Conservation (phyloP, 2,329 filamentous ascomycete genomes). For the Bertia moriformis region DNA sequence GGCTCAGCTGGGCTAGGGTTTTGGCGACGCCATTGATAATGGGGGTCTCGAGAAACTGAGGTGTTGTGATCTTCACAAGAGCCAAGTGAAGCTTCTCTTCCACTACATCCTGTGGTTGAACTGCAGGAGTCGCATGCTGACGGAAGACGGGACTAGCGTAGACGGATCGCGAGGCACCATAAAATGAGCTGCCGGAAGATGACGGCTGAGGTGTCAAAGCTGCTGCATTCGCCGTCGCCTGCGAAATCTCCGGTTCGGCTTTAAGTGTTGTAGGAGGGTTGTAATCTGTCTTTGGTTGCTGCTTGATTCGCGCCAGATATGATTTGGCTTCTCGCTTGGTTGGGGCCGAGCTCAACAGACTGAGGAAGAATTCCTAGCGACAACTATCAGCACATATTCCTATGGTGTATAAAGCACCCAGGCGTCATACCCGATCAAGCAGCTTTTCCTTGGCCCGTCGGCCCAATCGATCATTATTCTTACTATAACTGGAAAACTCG, state of each 20-base stretch:
- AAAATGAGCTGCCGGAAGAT: not conserved
- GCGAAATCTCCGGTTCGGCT: constrained; percentile 14
- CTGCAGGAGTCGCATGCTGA: constrained; percentile 27
- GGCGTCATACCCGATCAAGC: constrained; percentile 1
- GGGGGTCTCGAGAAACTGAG: constrained; percentile 54
- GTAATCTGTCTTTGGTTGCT: constrained; percentile 16
- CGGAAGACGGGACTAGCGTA: constrained; percentile 2
- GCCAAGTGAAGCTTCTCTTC: constrained; percentile 53
- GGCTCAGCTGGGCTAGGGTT: constrained; percentile 70
- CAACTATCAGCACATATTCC: too few species aligned
- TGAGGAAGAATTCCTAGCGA: constrained; percentile 78
- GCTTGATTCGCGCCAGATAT: constrained; percentile 75
- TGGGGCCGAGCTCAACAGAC: constrained; percentile 72
- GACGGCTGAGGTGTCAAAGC: constrained; percentile 1
- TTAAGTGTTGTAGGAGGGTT: too few species aligned
- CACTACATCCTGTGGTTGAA: constrained; percentile 18
- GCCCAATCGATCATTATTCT: not conserved
- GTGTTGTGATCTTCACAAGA: constrained; percentile 67
- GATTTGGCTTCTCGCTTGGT: constrained; percentile 86
- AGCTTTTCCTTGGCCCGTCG: not conserved
- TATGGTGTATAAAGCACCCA: too few species aligned
- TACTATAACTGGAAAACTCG: not conserved
- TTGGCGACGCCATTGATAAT: constrained; percentile 64
- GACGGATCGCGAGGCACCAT: not conserved
- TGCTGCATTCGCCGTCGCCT: constrained; percentile 8